A percentile compares a stretch with the other conserved stretches of the same genome.
Evolutionary conservation across 768 basidiomycete genomes (phyloP).

Genomic region (Tricholoma matsutake): DNA sequence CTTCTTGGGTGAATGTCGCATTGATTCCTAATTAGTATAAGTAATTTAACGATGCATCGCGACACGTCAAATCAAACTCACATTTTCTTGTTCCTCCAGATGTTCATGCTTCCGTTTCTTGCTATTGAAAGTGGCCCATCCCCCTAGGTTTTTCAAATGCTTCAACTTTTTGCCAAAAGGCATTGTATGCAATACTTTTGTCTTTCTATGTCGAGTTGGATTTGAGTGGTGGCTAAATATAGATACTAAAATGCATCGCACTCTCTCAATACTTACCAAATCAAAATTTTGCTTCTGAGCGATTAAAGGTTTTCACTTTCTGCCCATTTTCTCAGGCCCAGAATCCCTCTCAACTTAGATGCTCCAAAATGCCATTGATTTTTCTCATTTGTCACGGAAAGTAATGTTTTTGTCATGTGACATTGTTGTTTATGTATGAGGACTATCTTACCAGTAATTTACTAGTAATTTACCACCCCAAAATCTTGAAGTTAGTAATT

Average conservation of each 20-base stretch:
- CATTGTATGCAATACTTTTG: not conserved
- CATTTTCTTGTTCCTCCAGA: not conserved
- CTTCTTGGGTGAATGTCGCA: not conserved
- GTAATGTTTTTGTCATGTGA: not conserved
- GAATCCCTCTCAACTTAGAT: not conserved
- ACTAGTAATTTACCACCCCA: too few relatives aligned
- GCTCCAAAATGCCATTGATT: not conserved
- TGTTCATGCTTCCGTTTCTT: not conserved
- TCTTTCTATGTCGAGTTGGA: not conserved
- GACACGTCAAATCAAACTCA: not conserved
- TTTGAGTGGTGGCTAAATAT: too few relatives aligned
- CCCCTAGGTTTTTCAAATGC: not conserved
- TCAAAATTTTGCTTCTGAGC: not conserved
- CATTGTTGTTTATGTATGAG: not conserved
- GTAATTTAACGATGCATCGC: too few relatives aligned
- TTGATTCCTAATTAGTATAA: not conserved
- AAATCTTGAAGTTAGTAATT: too few relatives aligned
- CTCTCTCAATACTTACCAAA: not conserved
- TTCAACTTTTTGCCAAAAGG: not conserved
- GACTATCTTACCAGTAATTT: slow-evolving; percentile 2
- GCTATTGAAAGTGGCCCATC: not conserved
- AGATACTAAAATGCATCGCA: not conserved
- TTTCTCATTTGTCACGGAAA: not conserved
- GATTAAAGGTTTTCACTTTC: not conserved
- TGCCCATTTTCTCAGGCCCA: not conserved